phyloP scores from a whole-genome alignment of 345 rosid genomes.

The Sisymbrium altissimum region DNA sequence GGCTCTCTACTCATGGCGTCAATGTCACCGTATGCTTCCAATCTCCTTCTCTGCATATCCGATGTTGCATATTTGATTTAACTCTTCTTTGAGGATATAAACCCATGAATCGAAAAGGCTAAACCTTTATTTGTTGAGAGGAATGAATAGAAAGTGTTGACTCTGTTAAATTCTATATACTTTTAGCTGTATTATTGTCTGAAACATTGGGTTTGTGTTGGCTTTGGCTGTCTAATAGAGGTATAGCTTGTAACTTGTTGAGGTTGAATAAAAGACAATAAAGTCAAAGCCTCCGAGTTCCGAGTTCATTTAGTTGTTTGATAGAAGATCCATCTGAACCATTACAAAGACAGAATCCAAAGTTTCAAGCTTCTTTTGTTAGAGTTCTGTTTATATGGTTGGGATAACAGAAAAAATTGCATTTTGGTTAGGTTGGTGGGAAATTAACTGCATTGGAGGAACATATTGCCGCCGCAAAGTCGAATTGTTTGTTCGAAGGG shows the following conservation, averaged over 20 bases:
- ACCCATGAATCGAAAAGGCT: neutral
- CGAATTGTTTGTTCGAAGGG: slow-evolving; percentile 56
- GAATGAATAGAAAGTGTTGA: neutral
- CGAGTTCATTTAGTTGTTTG: neutral
- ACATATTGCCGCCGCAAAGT: slow-evolving; percentile 58
- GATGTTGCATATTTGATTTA: neutral
- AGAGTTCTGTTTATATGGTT: neutral
- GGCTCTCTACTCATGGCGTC: slow-evolving; percentile 78
- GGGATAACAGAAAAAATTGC: neutral
- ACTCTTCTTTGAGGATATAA: neutral
- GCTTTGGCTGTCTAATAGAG: neutral
- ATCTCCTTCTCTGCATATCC: slow-evolving; percentile 6
- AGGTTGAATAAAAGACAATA: neutral
- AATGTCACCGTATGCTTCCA: slow-evolving; percentile 71
- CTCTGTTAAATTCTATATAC: neutral
- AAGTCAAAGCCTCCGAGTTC: slow-evolving; percentile 5
- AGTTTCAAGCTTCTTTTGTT: slow-evolving; percentile 11
- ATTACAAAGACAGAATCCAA: neutral
- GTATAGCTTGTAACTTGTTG: neutral
- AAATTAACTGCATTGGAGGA: slow-evolving; percentile 50
- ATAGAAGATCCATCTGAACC: slow-evolving; percentile 3
- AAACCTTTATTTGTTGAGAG: neutral
- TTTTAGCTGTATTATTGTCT: neutral
- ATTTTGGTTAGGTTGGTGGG: slow-evolving; percentile 72
- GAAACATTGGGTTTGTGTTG: neutral